Base-by-base conservation (phyloP, 1,139 yeast genomes). In the Meyerozyma smithsonii region DNA sequence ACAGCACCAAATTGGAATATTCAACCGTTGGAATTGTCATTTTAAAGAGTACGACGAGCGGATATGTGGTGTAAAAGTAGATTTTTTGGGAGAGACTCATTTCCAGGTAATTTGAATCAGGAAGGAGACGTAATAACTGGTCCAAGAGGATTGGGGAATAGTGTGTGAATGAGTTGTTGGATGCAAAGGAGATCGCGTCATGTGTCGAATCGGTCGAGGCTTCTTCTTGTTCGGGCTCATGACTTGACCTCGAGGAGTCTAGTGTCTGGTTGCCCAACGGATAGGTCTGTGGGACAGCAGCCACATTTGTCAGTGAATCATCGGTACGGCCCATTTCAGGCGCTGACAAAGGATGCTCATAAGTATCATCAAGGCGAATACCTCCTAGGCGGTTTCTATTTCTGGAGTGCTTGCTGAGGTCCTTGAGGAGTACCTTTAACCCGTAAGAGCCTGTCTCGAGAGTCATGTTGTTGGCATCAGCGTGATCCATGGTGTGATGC, bases 401-500 rank as follows among this genome's bases (percentile, higher is more conserved):
- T 33, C 47, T 54, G 2, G 66, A 50, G 42, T 66, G 68, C 32
- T 49, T 51, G 16, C 60, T 52, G 36, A 70, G 57, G 36, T 66
- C 72, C 36, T 55, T 56, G 20, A 69, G 50, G 21, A 69, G 55
- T 26, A 57, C 51, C 38, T 57, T 62, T 15, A 70, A 49, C 3
- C 72, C 74, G 44, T 59, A 69, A 3, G 66, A 53, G 6, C 69
- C 69, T 0, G 61, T 43, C 21, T 41, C 45, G 3, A 54, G 49
- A 1, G 51, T 46, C 8, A 40, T 43, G 16, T 32, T 16, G 39
- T 42, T 16, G 21, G 32, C 74, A 19, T 72, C 50, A 1, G 77
- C 76, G 32, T 66, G 59, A 32, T 68, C 54, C 8, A 72, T 48
- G 0, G 77, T 71, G 1, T 76, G 73, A 40, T 76, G 48, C 3